Evolutionary conservation across 2,329 filamentous ascomycete species (phyloP).

Genomic region (Alternaria hordeiaustralica): DNA sequence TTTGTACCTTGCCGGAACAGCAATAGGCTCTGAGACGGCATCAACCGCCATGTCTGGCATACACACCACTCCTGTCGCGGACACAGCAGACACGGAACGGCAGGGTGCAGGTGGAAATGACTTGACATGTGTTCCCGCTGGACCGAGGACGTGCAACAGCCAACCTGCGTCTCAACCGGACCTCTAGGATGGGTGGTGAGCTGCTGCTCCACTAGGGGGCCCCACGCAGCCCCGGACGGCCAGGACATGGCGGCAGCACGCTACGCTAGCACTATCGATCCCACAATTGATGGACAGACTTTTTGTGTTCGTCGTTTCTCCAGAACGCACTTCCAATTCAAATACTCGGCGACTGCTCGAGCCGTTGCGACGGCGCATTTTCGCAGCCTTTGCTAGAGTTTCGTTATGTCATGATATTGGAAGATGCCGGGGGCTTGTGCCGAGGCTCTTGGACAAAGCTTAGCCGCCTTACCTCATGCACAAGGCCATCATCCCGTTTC

Average conservation of each 20-base stretch:
- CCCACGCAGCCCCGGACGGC: slow-evolving; percentile 14
- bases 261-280: slow-evolving; percentile 5
- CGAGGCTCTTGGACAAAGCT: slow-evolving; percentile 41
- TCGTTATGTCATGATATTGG: slow-evolving; percentile 27
- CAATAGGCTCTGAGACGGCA: not conserved
- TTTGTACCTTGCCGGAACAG: not conserved
- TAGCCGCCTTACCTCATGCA: slow-evolving; percentile 28
- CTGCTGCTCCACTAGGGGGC: slow-evolving; percentile 16
- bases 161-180: slow-evolving; percentile 21
- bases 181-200: slow-evolving; percentile 14
- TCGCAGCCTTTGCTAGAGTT: not conserved
- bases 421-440: slow-evolving; percentile 29
- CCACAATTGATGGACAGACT: slow-evolving; percentile 3
- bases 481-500: slow-evolving; percentile 26
- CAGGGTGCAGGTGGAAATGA: slow-evolving; percentile 15
- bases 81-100: slow-evolving; percentile 16
- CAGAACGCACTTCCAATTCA: not conserved
- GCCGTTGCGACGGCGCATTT: not conserved
- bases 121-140: slow-evolving; percentile 28
- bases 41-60: not conserved
- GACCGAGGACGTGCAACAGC: slow-evolving; percentile 27
- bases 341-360: not conserved
- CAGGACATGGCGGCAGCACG: slow-evolving; percentile 16
- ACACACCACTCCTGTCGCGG: not conserved
- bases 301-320: slow-evolving; percentile 3